Evolutionary conservation across 192 early-diverging fungal species (phyloP), one percentile per base, ranked within the genome.

Genomic region (Coemansia sp.): DNA sequence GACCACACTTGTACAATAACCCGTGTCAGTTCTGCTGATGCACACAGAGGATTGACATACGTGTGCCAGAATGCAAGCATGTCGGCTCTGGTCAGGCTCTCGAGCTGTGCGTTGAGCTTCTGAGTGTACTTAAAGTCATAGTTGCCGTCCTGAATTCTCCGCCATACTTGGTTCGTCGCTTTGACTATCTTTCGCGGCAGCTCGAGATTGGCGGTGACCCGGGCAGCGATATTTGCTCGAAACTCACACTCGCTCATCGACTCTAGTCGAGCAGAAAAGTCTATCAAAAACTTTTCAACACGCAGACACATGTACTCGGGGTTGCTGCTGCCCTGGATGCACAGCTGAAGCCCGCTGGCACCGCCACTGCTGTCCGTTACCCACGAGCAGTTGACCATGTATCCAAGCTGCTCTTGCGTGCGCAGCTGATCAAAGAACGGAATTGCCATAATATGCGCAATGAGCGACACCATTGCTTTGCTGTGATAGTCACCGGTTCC

Each of bases 341-440:
- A 80, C 53, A 98, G 83, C 2, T 87, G 70, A 36, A 93, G 34
- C 26, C 17, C 25, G n/a, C 22, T 40, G n/a, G 48, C 22, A n/a
- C 47, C 48, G 20, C 44, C 42, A 6, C 25, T 2, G 6, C 7
- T 9, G 25, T 21, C 23, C 2, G 25, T 12, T 5, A 53, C 25
- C 23, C 82, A 59, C 9, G 72, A 65, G 54, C 82, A 81, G 17
- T 63, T 56, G 11, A 88, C 85, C n/a, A 82, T 60, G 66, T 89
- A 89, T 0, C 89, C 90, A 14, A 91, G 76, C 61, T 90, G 87
- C 62, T 91, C 90, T 47, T 93, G 90, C 4, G 95, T 96, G 17
- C 95, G 85, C 40, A 98, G 71, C 58, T 92, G 89, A 74, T 94
- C 87, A 75, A 97, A 96, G 59, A 85, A 89, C 10, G 94, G 89